Evolutionary conservation across 306 rosid species (phyloP).

Genomic region (Trifolium fragiferum): DNA sequence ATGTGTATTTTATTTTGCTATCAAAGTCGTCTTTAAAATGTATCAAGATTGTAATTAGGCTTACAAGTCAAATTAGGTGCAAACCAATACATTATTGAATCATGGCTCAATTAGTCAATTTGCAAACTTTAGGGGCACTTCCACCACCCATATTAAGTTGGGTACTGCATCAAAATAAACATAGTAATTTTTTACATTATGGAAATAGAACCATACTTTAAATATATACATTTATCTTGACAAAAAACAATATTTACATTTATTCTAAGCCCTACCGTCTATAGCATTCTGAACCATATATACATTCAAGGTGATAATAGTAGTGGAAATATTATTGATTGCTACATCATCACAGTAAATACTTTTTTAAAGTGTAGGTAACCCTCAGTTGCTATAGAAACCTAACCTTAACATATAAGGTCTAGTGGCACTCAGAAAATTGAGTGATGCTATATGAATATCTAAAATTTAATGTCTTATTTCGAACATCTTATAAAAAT

Average conservation of each 20-base stretch:
- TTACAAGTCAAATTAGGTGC: neutral
- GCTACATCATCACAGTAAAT: neutral
- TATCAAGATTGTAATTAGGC: no score
- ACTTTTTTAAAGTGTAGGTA: neutral
- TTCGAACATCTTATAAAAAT: no score
- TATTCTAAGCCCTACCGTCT: neutral
- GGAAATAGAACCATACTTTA: neutral
- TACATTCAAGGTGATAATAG: neutral
- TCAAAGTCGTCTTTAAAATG: no score
- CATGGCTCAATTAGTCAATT: neutral
- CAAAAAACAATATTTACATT: neutral
- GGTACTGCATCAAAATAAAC: neutral
- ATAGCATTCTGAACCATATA: neutral
- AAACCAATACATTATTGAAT: neutral
- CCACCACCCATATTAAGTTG: neutral
- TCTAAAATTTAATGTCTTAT: no score
- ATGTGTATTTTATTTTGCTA: no score
- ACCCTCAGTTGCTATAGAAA: neutral
- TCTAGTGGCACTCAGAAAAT: neutral
- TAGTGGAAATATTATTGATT: neutral
- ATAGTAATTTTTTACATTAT: neutral
- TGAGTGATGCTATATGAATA: no score
- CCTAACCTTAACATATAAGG: neutral
- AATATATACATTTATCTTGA: neutral
- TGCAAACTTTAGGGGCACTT: neutral